phyloP scores from a whole-genome alignment of 495 filamentous ascomycete species.

The Xylaria longipes region DNA sequence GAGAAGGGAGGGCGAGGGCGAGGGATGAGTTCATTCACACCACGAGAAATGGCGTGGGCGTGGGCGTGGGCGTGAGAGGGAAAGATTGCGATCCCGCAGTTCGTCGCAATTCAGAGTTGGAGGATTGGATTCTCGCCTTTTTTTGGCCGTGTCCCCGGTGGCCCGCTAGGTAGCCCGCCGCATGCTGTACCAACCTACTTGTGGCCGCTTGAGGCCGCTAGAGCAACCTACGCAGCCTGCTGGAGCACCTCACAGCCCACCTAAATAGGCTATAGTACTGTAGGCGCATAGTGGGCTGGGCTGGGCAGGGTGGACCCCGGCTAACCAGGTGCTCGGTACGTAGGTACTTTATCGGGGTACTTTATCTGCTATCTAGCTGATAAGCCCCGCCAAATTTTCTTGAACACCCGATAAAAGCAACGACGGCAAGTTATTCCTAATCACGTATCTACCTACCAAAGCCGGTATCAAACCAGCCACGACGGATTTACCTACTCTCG shows the following conservation, averaged over 20 bases:
- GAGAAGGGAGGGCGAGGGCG: not conserved
- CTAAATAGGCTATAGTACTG: not conserved
- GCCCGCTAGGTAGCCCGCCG: constrained; percentile 4
- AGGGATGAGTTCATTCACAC: not conserved
- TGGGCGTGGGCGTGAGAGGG: not conserved
- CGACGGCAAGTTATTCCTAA: not conserved
- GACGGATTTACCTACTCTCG: not conserved
- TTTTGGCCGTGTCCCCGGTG: constrained; percentile 18
- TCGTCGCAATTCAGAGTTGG: constrained; percentile 25
- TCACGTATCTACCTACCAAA: not conserved
- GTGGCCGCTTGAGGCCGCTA: constrained; percentile 10
- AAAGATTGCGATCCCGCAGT: constrained; percentile 27
- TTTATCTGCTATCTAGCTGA: not conserved
- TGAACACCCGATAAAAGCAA: constrained; percentile 5
- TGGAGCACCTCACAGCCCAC: not conserved
- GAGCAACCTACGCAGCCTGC: not conserved
- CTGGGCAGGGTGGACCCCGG: not conserved
- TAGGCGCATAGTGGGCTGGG: constrained; percentile 1
- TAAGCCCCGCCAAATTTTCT: constrained; percentile 31
- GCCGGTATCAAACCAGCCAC: not conserved
- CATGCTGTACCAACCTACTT: constrained; percentile 6
- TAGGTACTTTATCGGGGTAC: not conserved
- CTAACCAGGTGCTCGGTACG: constrained; percentile 11
- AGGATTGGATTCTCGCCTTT: constrained; percentile 19
- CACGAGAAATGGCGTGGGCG: not conserved